Percentiles rank a stretch among this genome's conserved stretches.
These are phyloP conservation scores for Ceratocystis alfenasii DNA, from an alignment of 2,329 filamentous ascomycete genomes.

Conservation along the genomic window DNA sequence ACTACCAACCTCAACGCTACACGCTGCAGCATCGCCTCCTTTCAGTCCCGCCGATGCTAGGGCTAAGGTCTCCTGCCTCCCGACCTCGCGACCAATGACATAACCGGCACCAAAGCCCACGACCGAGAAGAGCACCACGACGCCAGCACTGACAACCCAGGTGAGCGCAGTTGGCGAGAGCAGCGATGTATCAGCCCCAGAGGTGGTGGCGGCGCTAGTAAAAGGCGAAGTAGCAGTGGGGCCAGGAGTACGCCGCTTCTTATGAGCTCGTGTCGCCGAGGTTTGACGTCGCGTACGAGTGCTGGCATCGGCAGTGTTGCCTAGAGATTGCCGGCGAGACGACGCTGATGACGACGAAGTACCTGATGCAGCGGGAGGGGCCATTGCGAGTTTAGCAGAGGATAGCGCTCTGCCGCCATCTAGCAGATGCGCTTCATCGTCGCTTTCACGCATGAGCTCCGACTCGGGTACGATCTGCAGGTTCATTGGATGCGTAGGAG, in stretches of 20 bases:
- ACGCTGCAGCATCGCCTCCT: constrained; percentile 28
- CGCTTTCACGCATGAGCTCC: constrained; percentile 38
- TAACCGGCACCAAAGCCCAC: constrained; percentile 59
- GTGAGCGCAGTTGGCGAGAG: constrained; percentile 51
- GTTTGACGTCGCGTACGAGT: neutral
- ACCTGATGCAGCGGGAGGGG: neutral
- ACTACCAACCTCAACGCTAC: constrained; percentile 43
- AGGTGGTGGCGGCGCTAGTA: constrained; percentile 23
- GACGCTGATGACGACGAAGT: constrained; percentile 1
- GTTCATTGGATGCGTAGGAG: constrained; percentile 43
- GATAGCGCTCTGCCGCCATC: constrained; percentile 20
- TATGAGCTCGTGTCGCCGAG: constrained; percentile 28
- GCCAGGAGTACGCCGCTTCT: constrained; percentile 44
- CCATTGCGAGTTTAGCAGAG: constrained; percentile 14
- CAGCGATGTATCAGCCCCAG: constrained; percentile 31
- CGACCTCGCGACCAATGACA: constrained; percentile 55
- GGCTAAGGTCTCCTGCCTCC: constrained; percentile 44
- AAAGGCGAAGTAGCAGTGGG: neutral
- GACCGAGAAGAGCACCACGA: constrained; percentile 55
- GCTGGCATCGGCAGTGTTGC: constrained; percentile 30
- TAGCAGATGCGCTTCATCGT: neutral
- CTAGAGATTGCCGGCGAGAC: neutral
- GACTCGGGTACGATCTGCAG: constrained; percentile 49
- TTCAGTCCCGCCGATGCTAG: constrained; percentile 35
- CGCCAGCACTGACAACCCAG: constrained; percentile 54